Evolutionary conservation across 1,284 basidiomycete species (phyloP).

Genomic region (Ceratobasidium sp.): DNA sequence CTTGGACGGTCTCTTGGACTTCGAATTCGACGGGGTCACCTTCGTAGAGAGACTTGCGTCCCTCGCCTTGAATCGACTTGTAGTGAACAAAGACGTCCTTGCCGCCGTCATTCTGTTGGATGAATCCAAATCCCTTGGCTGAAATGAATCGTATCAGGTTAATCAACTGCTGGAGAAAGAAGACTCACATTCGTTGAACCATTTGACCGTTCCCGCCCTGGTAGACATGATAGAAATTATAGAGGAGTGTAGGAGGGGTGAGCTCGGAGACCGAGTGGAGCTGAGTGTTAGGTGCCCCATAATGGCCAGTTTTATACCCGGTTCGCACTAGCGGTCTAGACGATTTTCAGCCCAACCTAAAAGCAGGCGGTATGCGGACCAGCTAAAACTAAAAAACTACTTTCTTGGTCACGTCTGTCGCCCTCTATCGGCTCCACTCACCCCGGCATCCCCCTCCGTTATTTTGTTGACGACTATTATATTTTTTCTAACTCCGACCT

Average conservation of each 20-base stretch:
- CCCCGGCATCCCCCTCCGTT: conserved; percentile 19
- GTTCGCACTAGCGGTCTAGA: not conserved
- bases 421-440: not conserved
- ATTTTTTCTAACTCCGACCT: conserved; percentile 29
- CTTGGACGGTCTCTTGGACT: conserved; percentile 21
- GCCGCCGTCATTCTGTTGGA: conserved; percentile 33
- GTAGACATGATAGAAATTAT: conserved; percentile 27
- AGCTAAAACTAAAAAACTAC: conserved; percentile 13
- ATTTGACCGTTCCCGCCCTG: conserved; percentile 34
- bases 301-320: not conserved
- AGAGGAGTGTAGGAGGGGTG: conserved; percentile 18
- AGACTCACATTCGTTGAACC: conserved; percentile 44
- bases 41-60: conserved; percentile 42
- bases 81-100: conserved; percentile 44
- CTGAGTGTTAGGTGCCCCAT: conserved; percentile 6
- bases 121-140: conserved; percentile 45
- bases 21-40: conserved; percentile 44
- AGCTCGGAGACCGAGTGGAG: conserved; percentile 26
- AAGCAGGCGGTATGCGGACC: not conserved
- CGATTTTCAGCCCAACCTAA: not conserved
- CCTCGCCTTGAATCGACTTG: conserved; percentile 36
- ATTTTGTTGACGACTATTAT: conserved; percentile 10
- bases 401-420: not conserved
- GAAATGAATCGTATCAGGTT: conserved; percentile 8
- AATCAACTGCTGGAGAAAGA: not conserved